Evolutionary conservation across 1,139 yeast species (phyloP), one percentile per base, ranked within the genome.

Genomic region (Insectozyma bohioensis): DNA sequence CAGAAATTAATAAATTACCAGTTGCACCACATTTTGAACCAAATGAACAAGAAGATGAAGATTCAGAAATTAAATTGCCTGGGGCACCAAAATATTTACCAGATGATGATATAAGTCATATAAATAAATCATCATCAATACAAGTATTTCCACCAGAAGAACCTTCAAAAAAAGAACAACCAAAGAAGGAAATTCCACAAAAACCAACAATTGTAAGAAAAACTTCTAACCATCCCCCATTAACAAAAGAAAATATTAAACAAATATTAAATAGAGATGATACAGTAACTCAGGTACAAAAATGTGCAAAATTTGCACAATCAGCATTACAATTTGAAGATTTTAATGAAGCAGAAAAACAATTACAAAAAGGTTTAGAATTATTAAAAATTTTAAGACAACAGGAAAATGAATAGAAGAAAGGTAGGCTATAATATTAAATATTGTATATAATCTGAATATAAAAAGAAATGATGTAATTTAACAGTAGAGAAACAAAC

Each of bases 281-380:
- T 39, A 65, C 72, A 23, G 78, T 84, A 14, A 46, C 75, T n/a
- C 65, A 71, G 44, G 85, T 88, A 1, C 97, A 90, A 52, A 87
- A 85, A 51, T 85, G 79, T 45, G 92, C 97, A 31, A 85, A 83
- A 56, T 92, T 81, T 56, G 97, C 97, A 3, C 82, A 90, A 7
- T 85, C 95, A 31, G 98, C 98, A 0, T 71, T 92, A 47, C 90
- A 88, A 54, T 92, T 88, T 55, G 97, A 92, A 44, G 98, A 92
- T 49, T 64, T 79, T 28, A 67, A 58, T 4, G 92, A 97, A 0
- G 97, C 97, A 0, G 77, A 83, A 31, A 62, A 61, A n/a, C 95
- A 92, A 56, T 66, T 92, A 26, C 60, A 63, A 24, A 54, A 66
- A 17, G 95, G 96, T 0, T 61, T 90, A 34, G 72, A 63, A 27